phyloP scores from a whole-genome alignment of 2,329 filamentous ascomycete genomes.

The Aspergillus niger region DNA sequence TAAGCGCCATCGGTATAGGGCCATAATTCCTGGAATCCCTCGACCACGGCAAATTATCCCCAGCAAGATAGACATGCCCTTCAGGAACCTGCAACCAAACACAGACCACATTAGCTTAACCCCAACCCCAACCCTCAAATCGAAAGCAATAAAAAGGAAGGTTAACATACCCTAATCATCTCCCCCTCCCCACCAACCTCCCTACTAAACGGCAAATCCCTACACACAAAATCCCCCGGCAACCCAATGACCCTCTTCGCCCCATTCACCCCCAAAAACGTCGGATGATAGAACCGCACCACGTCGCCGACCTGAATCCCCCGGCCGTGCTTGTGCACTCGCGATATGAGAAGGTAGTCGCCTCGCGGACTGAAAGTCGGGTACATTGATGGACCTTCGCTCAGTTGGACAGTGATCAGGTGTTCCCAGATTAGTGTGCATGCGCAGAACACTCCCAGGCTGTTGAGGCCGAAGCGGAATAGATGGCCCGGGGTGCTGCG shows the following conservation, averaged over 20 bases:
- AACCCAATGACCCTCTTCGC: conserved; percentile 80
- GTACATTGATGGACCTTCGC: conserved; percentile 81
- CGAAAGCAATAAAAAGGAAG: background rate
- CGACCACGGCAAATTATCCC: conserved; percentile 83
- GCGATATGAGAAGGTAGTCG: conserved; percentile 70
- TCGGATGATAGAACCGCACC: conserved; percentile 75
- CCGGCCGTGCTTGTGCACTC: conserved; percentile 68
- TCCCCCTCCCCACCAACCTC: conserved; percentile 35
- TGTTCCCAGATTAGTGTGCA: conserved; percentile 54
- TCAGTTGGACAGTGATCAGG: conserved; percentile 60
- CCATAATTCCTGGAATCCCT: conserved; percentile 86
- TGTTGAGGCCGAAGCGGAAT: conserved; percentile 34
- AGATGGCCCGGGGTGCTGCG: conserved; percentile 25
- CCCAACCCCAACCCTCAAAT: background rate
- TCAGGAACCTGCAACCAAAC: conserved; percentile 67
- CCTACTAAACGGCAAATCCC: conserved; percentile 41
- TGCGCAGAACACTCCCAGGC: conserved; percentile 39
- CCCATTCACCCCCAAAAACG: conserved; percentile 60
- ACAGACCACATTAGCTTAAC: conserved; percentile 10
- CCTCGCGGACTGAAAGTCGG: conserved; percentile 72
- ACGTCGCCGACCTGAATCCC: conserved; percentile 76
- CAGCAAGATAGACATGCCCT: conserved; percentile 88
- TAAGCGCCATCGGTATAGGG: conserved; percentile 78
- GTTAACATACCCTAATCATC: conserved; percentile 54
- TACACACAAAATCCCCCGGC: conserved; percentile 61